Conservation (phyloP, 176 grass and related monocot species). For the Cymbopogon citratus region DNA sequence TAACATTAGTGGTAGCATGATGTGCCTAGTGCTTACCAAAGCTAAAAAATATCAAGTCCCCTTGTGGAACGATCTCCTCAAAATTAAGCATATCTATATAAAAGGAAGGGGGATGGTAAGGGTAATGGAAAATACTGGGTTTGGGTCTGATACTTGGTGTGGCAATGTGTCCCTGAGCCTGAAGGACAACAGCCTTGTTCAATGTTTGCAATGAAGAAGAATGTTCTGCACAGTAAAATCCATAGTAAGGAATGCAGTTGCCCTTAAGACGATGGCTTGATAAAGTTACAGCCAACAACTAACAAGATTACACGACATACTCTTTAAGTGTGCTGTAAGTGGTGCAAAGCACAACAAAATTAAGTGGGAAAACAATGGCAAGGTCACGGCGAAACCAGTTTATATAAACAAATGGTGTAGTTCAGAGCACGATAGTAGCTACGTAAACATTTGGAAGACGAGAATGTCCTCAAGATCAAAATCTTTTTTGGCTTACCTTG, state of each 20-base stretch:
- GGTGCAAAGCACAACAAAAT: neutral
- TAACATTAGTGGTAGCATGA: neutral
- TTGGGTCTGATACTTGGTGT: neutral
- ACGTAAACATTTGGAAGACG: neutral
- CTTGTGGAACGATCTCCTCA: neutral
- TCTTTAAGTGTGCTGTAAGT: neutral
- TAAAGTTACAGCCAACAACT: neutral
- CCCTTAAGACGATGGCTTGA: neutral
- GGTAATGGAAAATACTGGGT: neutral
- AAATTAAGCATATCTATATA: neutral
- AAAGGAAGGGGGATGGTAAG: neutral
- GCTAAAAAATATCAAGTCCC: neutral
- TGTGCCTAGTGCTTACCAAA: neutral
- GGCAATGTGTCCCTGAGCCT: neutral
- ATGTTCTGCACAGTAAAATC: neutral
- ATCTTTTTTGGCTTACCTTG: no score
- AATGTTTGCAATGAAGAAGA: neutral
- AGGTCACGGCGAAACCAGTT: neutral
- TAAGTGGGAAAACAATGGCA: neutral
- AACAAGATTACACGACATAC: neutral
- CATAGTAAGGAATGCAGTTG: neutral
- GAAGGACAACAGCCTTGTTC: neutral
- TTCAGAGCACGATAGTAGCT: neutral
- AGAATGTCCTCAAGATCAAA: neutral
- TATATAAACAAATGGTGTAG: neutral